phyloP scores from a whole-genome alignment of 352 stramenopile genomes.

The Pythium insidiosum region DNA sequence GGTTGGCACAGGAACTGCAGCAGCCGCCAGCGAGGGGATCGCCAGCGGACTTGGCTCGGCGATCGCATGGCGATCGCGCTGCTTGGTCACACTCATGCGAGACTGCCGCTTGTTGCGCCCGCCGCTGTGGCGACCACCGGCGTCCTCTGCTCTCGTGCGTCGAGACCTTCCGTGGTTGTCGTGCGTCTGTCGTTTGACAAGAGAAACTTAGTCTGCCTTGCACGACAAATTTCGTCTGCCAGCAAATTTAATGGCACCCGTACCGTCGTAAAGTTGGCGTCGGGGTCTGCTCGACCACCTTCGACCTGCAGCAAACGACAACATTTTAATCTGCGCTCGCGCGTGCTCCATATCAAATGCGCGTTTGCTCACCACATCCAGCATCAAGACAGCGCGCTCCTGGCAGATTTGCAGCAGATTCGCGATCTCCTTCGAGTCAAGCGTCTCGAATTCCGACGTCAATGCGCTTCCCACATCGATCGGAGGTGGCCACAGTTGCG shows the following conservation, averaged over 20 bases:
- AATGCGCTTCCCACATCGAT: constrained; percentile 39
- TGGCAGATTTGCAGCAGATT: constrained; percentile 68
- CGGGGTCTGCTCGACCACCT: constrained; percentile 48
- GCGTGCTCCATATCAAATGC: not conserved
- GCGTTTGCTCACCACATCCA: constrained; percentile 41
- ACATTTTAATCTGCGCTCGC: not conserved
- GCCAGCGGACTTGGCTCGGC: not conserved
- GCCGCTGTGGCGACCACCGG: not conserved
- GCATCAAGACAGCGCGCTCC: constrained; percentile 55
- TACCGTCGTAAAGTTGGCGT: constrained; percentile 57
- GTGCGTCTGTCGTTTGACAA: not conserved
- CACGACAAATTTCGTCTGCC: not conserved
- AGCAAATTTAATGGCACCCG: not conserved
- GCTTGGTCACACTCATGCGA: not conserved
- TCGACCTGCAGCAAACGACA: constrained; percentile 37
- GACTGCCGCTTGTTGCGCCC: constrained; percentile 2
- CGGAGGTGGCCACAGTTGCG: constrained; percentile 50
- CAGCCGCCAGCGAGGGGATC: not conserved
- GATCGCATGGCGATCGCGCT: not conserved
- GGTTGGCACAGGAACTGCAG: constrained; percentile 6
- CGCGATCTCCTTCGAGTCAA: constrained; percentile 51
- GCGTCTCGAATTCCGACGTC: constrained; percentile 60
- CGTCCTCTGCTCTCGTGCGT: constrained; percentile 7
- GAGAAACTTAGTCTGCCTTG: not conserved
- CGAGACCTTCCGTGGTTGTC: constrained; percentile 2